A percentile compares a stretch with the other conserved stretches of the same genome.
phyloP scores from a whole-genome alignment of 805 yeast species.

The Wickerhamomyces mucosus region DNA sequence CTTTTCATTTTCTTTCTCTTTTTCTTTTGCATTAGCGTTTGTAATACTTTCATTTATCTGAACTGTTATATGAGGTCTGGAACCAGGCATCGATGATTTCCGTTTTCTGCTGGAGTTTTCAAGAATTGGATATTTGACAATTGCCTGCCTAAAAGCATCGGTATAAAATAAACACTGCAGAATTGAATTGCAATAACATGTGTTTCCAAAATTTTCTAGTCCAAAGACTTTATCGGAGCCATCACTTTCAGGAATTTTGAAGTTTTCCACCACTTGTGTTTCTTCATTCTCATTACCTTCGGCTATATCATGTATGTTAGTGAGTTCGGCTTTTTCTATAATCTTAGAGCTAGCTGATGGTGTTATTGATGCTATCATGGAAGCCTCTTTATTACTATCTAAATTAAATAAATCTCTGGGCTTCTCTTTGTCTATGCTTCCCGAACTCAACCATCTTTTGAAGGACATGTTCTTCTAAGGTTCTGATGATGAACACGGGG shows the following conservation, averaged over 20 bases:
- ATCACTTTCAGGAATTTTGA: slow-evolving; percentile 58
- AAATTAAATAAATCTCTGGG: no score
- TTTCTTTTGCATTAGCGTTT: not conserved
- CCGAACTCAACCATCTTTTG: slow-evolving; percentile 12
- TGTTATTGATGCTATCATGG: no score
- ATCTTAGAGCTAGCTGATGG: no score
- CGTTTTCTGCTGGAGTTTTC: slow-evolving; percentile 25
- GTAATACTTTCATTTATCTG: not conserved
- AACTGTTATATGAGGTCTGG: slow-evolving; percentile 29
- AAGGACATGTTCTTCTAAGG: slow-evolving; percentile 9
- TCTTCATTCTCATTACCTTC: no score
- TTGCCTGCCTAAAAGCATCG: slow-evolving; percentile 49
- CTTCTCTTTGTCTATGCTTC: slow-evolving; percentile 7
- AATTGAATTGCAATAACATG: slow-evolving; percentile 92
- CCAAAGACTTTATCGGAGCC: slow-evolving; percentile 68
- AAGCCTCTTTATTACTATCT: no score
- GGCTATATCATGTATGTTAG: no score
- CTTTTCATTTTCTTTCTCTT: slow-evolving; percentile 5
- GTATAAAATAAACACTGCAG: slow-evolving; percentile 81
- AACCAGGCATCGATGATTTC: slow-evolving; percentile 31
- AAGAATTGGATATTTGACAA: slow-evolving; percentile 39
- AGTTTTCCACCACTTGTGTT: no score
- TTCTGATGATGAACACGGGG: not conserved
- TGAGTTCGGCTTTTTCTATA: no score
- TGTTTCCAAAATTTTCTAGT: slow-evolving; percentile 80